Percentiles rank a stretch among this genome's conserved stretches.
These are phyloP conservation scores for Cyberlindnera japonica DNA, from an alignment of 805 yeast genomes.

Conservation along the genomic window DNA sequence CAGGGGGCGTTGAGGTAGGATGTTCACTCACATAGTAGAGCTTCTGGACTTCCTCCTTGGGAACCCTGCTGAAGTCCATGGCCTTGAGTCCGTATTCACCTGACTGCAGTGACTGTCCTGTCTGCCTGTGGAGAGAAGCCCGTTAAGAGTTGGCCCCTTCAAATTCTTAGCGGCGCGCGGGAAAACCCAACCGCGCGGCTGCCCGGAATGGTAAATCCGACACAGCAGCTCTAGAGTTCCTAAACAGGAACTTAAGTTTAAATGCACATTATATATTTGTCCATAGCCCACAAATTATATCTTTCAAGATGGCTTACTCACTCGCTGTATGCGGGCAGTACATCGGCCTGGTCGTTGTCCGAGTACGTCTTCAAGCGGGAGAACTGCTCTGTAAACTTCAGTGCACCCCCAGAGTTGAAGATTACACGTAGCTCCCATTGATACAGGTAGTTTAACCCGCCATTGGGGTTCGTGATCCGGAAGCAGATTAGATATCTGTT, in stretches of 20 bases:
- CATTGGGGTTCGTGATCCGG: constrained; percentile 31
- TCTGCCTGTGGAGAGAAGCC: constrained; percentile 10
- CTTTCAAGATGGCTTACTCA: not conserved
- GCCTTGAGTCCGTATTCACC: not conserved
- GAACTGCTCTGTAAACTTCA: constrained; percentile 36
- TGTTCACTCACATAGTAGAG: constrained; percentile 24
- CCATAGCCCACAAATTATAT: not conserved
- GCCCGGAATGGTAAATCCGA: constrained; percentile 4
- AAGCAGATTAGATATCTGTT: constrained; percentile 45
- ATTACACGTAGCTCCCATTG: constrained; percentile 36
- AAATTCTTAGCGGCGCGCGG: constrained; percentile 3
- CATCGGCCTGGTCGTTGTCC: constrained; percentile 42
- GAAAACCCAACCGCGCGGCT: constrained; percentile 2
- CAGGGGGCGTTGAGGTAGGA: not conserved
- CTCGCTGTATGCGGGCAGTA: constrained; percentile 38
- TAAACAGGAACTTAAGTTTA: not conserved
- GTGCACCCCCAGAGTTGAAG: constrained; percentile 48
- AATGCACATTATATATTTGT: not conserved
- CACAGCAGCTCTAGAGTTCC: constrained; percentile 7
- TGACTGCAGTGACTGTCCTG: constrained; percentile 2
- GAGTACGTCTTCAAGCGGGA: constrained; percentile 33
- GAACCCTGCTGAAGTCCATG: constrained; percentile 25
- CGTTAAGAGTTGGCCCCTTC: constrained; percentile 13
- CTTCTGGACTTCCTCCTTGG: constrained; percentile 29
- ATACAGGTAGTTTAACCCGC: constrained; percentile 34